Conservation (phyloP, 441 rosid genomes). For the Populus hybrid region DNA sequence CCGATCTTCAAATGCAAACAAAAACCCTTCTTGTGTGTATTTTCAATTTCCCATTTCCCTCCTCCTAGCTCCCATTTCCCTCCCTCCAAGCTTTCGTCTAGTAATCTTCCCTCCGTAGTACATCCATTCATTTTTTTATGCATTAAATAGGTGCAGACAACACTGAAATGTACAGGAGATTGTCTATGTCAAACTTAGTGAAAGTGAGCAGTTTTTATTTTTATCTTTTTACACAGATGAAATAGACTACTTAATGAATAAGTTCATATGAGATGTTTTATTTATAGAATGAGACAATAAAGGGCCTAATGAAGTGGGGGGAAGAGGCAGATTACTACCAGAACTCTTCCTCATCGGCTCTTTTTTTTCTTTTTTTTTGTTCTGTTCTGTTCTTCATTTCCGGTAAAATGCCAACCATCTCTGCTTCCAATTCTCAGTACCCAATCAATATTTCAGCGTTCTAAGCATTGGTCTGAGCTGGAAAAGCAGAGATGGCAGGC, state of each 20-base stretch:
- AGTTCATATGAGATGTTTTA: background rate
- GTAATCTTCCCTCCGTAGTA: background rate
- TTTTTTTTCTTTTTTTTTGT: conserved; percentile 4
- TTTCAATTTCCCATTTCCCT: background rate
- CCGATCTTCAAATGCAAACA: conserved; percentile 38
- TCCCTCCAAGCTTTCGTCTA: background rate
- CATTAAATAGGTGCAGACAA: background rate
- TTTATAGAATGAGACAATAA: background rate
- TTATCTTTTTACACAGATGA: too few species aligned
- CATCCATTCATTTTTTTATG: background rate
- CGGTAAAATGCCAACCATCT: conserved; percentile 62
- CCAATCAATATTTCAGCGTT: background rate
- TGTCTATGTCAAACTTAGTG: background rate
- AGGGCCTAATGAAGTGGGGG: background rate
- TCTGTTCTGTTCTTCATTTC: conserved; percentile 5
- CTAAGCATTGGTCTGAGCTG: background rate
- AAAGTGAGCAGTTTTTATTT: too few species aligned
- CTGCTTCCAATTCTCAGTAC: conserved; percentile 32
- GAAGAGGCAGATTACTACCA: conserved; percentile 11
- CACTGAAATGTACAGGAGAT: background rate
- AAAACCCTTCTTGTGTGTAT: conserved; percentile 1
- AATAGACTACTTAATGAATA: background rate
- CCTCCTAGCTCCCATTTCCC: background rate
- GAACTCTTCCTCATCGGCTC: conserved; percentile 12
- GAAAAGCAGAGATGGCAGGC: conserved; percentile 57